Base-by-base conservation (phyloP, 2,329 filamentous ascomycete genomes). In the Alternaria postmessia region DNA sequence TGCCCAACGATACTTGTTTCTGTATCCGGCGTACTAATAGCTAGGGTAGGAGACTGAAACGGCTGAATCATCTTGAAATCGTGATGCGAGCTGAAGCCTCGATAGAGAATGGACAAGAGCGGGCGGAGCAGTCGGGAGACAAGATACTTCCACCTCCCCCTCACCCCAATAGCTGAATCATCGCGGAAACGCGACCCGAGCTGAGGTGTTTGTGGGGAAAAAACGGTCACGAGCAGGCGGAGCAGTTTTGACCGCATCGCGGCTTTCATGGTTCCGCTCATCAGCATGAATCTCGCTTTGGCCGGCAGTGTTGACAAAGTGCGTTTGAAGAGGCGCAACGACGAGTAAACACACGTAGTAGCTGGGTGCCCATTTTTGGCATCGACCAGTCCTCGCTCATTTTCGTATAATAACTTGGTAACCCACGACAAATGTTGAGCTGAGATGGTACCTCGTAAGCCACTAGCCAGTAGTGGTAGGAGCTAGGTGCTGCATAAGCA, bases 61-160 rank as follows among this genome's bases (percentile, higher is more conserved):
- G 44, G 65, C 65, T 67, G 67, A 68, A 56, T 66, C 63, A 71
- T 67, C 62, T 26, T 36, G 48, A 34, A 39, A 54, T 9, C 38
- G 39, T 39, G 46, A 51, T 24, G 60, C 63, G 64, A 62, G 34
- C 54, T 62, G 65, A 54, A 5, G 59, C 61, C 11, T 58, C 54
- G 57, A 54, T 54, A 58, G 43, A 43, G 54, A 58, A 32, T 34
- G n/a, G 51, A 64, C 55, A 53, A 58, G 57, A 63, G 54, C 47
- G 41, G 53, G 51, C 49, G 28, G 42, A 52, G 59, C 38, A 49
- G 22, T 22, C 22, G 14, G 32, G 5, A 34, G 32, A 34, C 24
- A 11, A 30, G 32, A 34, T 3, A 4, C 32, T 34, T 3, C 32
- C 14, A 34, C 14, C 32, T 34, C 11, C 12, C 6, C 14, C 32